Conservation (phyloP, 768 basidiomycete genomes). For the Psilocybe cubensis region DNA sequence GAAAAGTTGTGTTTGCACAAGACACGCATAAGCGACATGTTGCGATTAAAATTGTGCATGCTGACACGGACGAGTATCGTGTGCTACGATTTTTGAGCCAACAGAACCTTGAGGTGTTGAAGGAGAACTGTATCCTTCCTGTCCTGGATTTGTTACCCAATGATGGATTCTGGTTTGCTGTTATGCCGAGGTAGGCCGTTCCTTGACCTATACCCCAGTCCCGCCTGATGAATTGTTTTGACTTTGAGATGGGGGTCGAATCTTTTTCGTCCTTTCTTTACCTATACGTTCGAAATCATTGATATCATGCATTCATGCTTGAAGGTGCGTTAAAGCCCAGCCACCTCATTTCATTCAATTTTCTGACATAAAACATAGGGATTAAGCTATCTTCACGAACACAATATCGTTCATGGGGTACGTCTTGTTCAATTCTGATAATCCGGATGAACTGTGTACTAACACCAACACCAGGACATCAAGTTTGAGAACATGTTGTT, state of each 20-base stretch:
- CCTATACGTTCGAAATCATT: background rate
- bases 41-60: slow-evolving; percentile 25
- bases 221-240: too few relatives aligned
- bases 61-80: slow-evolving; percentile 21
- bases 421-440: background rate
- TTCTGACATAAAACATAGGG: fast-evolving
- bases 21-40: slow-evolving; percentile 23
- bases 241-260: background rate
- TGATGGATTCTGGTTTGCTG: slow-evolving; percentile 24
- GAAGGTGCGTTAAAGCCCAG: background rate
- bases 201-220: background rate
- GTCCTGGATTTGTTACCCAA: slow-evolving; percentile 25
- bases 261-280: background rate
- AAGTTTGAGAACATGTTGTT: background rate
- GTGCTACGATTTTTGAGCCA: slow-evolving; percentile 19
- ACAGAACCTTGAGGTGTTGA: slow-evolving; percentile 1
- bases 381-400: background rate
- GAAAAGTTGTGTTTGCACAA: slow-evolving; percentile 22
- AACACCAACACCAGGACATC: background rate
- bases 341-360: background rate
- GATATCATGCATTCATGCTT: background rate
- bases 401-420: background rate
- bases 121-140: slow-evolving; percentile 19
- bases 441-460: background rate
- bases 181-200: slow-evolving; percentile 30